These are phyloP conservation scores for Canavalia ensiformis DNA, from an alignment of 306 rosid genomes.

Conservation along the genomic window DNA sequence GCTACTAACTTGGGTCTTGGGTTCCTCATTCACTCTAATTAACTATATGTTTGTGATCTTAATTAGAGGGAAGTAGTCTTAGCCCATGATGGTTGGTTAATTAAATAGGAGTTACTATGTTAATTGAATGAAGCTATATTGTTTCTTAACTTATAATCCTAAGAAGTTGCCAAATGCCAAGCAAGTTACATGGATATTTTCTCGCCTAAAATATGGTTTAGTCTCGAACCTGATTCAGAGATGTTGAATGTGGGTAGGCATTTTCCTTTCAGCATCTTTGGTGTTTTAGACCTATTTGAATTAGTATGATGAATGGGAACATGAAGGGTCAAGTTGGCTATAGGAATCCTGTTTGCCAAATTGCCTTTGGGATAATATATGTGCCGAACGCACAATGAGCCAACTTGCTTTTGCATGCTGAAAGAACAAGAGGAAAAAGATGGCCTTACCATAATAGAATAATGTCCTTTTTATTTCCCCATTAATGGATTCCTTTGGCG, in stretches of 20 bases:
- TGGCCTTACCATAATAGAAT: neutral
- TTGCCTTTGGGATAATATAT: slow-evolving; percentile 40
- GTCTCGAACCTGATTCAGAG: neutral
- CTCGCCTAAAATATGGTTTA: neutral
- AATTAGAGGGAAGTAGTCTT: too few species aligned
- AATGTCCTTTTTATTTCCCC: neutral
- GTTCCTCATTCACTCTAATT: neutral
- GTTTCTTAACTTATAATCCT: too few species aligned
- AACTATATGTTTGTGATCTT: too few species aligned
- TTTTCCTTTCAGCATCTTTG: too few species aligned
- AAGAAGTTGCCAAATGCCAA: neutral
- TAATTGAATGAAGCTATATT: too few species aligned
- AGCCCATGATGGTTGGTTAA: too few species aligned
- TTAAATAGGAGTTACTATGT: too few species aligned
- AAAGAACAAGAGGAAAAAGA: slow-evolving; percentile 18
- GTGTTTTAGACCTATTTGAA: neutral
- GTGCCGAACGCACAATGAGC: slow-evolving; percentile 3
- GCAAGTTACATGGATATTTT: neutral
- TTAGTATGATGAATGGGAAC: neutral
- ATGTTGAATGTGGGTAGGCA: neutral
- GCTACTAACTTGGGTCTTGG: neutral
- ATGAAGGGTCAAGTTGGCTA: neutral
- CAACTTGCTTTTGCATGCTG: slow-evolving; percentile 14
- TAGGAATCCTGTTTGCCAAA: slow-evolving; percentile 1
- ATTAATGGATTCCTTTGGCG: slow-evolving; percentile 29